phyloP scores from a whole-genome alignment of 1,284 basidiomycete genomes.

The Naganishia liquefaciens region DNA sequence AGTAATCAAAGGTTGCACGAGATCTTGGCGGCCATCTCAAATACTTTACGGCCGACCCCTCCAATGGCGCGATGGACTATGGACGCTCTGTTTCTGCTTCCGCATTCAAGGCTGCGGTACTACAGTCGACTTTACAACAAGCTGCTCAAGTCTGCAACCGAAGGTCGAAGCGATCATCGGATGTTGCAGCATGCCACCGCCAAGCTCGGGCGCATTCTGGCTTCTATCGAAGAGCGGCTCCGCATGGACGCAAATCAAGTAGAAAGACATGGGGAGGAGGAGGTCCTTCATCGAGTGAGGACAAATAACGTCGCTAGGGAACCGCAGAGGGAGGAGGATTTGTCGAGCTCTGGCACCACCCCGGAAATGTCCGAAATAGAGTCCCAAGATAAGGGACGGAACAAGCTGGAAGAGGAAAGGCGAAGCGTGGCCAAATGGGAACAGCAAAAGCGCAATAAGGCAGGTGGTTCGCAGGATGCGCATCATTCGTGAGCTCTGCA shows the following conservation, averaged over 20 bases:
- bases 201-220: conserved; percentile 73
- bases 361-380: neutral
- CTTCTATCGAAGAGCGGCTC: conserved; percentile 65
- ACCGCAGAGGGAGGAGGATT: too few relatives aligned
- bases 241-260: conserved; percentile 50
- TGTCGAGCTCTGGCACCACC: too few relatives aligned
- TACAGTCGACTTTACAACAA: conserved; percentile 89
- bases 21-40: conserved; percentile 58
- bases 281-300: neutral
- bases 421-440: conserved; percentile 45
- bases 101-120: conserved; percentile 80
- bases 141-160: conserved; percentile 81
- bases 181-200: conserved; percentile 65
- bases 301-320: neutral
- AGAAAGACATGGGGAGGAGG: conserved; percentile 9
- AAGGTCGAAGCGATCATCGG: conserved; percentile 83
- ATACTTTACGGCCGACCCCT: conserved; percentile 37
- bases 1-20: conserved; percentile 69
- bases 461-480: neutral
- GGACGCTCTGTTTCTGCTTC: conserved; percentile 82
- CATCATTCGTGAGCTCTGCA: conserved; percentile 1
- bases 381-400: conserved; percentile 6
- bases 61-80: conserved; percentile 68
- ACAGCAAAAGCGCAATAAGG: conserved; percentile 41
- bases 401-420: conserved; percentile 32